A percentile compares a stretch with the other conserved stretches of the same genome.
Conservation (phyloP, 371 early-diverging fungal genomes). For the Mucor sp. region DNA sequence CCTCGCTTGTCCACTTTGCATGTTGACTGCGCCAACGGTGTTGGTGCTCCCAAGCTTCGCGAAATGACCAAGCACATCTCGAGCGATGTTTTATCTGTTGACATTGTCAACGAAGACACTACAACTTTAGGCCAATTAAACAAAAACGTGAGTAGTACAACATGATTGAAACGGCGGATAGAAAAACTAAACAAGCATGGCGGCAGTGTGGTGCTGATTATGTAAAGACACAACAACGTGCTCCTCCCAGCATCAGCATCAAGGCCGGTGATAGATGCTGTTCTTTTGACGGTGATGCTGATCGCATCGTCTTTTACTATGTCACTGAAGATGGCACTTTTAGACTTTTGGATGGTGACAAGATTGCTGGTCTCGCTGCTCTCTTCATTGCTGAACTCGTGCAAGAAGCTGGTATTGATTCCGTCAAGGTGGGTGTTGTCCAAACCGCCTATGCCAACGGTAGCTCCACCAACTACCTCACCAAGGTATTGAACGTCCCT, state of each 20-base stretch:
- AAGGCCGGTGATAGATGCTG: slow-evolving; percentile 75
- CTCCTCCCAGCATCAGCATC: slow-evolving; percentile 73
- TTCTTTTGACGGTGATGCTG: slow-evolving; percentile 99
- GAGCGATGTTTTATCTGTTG: slow-evolving; percentile 63
- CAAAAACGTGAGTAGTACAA: slow-evolving; percentile 62
- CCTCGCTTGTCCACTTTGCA: slow-evolving; percentile 67
- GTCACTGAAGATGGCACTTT: slow-evolving; percentile 71
- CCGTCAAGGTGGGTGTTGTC: slow-evolving; percentile 92
- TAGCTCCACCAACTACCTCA: slow-evolving; percentile 90
- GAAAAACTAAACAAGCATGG: not conserved
- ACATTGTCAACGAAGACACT: slow-evolving; percentile 76
- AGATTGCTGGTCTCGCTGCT: slow-evolving; percentile 94
- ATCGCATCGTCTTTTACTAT: slow-evolving; percentile 97
- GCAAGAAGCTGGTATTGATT: slow-evolving; percentile 71
- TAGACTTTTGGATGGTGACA: slow-evolving; percentile 96
- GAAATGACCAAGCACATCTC: slow-evolving; percentile 72
- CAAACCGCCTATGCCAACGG: slow-evolving; percentile 99
- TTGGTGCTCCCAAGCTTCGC: slow-evolving; percentile 92
- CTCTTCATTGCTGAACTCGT: slow-evolving; percentile 90
- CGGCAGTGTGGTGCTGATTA: slow-evolving; percentile 95
- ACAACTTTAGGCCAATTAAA: slow-evolving; percentile 76
- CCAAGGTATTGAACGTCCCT: slow-evolving; percentile 86
- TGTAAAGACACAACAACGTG: slow-evolving; percentile 90
- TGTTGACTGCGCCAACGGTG: slow-evolving; percentile 97
- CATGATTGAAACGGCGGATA: not conserved